These are phyloP conservation scores for Parastagonospora avenae DNA, from an alignment of 2,329 filamentous ascomycete genomes.

Conservation along the genomic window DNA sequence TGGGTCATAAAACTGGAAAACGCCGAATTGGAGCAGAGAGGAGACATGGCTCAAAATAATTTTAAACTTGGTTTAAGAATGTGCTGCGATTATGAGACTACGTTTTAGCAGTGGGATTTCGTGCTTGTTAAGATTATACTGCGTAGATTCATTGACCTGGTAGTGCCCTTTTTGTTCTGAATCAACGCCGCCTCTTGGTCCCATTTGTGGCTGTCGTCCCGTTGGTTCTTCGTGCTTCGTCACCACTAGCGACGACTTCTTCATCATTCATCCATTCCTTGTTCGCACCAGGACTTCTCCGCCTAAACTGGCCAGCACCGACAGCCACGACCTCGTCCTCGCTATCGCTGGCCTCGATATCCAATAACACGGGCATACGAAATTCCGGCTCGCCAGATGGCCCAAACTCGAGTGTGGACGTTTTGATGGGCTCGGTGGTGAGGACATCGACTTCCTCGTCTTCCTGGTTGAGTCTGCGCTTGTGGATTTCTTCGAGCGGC, in stretches of 20 bases:
- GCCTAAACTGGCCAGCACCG: constrained; percentile 80
- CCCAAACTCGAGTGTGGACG: constrained; percentile 57
- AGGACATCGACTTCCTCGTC: constrained; percentile 93
- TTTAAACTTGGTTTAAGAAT: no score
- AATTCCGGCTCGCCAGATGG: constrained; percentile 62
- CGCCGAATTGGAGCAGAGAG: no score
- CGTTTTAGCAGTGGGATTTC: no score
- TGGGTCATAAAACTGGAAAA: no score
- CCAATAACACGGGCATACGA: constrained; percentile 89
- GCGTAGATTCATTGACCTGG: no score
- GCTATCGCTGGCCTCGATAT: constrained; percentile 91
- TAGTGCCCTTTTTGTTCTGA: background rate
- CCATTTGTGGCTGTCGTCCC: constrained; percentile 38
- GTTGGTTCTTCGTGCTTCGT: constrained; percentile 41
- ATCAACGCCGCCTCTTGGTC: constrained; percentile 40
- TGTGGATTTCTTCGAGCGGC: constrained; percentile 90
- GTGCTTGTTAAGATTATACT: no score
- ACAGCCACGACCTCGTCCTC: constrained; percentile 81
- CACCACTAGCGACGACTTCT: constrained; percentile 48
- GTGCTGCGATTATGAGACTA: no score
- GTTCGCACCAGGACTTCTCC: constrained; percentile 78
- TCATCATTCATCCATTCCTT: constrained; percentile 69
- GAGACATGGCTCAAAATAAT: no score
- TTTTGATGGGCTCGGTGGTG: constrained; percentile 69
- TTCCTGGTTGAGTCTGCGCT: constrained; percentile 85